phyloP scores from a whole-genome alignment of 2,329 filamentous ascomycete species.

The Aspergillus latus region DNA sequence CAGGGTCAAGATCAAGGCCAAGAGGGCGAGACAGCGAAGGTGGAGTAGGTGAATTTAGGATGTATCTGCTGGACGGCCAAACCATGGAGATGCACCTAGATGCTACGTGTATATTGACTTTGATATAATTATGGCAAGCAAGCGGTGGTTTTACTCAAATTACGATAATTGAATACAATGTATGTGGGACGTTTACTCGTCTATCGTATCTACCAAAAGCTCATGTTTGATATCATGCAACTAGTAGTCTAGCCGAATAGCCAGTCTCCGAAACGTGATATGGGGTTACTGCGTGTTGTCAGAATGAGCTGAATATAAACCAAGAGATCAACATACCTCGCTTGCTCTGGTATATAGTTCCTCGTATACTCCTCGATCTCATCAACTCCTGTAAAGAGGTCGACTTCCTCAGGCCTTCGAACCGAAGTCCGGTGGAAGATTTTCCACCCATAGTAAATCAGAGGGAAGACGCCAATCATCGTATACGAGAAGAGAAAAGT shows the following conservation, averaged over 20 bases:
- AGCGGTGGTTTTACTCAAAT: not conserved
- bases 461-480: slow-evolving; percentile 69
- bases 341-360: slow-evolving; percentile 56
- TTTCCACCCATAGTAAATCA: slow-evolving; percentile 72
- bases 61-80: not conserved
- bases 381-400: slow-evolving; percentile 62
- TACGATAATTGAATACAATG: not conserved
- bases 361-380: slow-evolving; percentile 68
- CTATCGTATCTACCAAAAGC: not conserved
- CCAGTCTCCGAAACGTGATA: slow-evolving; percentile 23
- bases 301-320: not conserved
- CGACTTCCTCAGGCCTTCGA: slow-evolving; percentile 58
- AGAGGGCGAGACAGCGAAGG: not conserved
- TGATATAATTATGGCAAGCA: not conserved
- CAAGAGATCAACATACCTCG: slow-evolving; percentile 47
- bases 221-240: not conserved
- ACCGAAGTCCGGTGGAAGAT: slow-evolving; percentile 63
- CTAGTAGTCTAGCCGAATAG: slow-evolving; percentile 16
- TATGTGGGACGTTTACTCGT: not conserved
- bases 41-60: not conserved
- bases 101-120: not conserved
- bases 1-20: slow-evolving; percentile 14
- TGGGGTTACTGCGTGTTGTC: slow-evolving; percentile 24
- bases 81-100: not conserved
- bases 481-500: slow-evolving; percentile 77